Evolutionary conservation across 805 yeast genomes (phyloP), one percentile per base, ranked within the genome.

Genomic region (Yamadazyma nakazawae): DNA sequence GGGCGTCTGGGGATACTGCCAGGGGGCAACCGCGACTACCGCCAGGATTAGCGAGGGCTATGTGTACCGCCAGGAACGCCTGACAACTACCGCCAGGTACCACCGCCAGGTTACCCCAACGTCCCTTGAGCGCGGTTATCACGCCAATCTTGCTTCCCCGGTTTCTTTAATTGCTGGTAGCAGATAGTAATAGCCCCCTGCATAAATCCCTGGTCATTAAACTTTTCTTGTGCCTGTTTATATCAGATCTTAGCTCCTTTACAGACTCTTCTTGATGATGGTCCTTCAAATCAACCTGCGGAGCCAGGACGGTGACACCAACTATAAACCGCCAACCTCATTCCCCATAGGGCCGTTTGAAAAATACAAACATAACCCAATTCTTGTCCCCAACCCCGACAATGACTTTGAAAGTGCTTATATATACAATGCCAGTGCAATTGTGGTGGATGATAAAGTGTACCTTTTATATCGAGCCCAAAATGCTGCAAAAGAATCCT

Each of bases 261-360:
- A 28, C 32, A 4, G 7, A 21, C 7, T 21, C 24, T 21, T 34
- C 37, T 4, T 6, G 5, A 64, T 65, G 68, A 49, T 51, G 48
- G 32, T 66, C 19, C 75, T 75, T 2, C 40, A 24, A 0, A 63
- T 70, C 10, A 48, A 48, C 30, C 52, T 46, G 7, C 51, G 57
- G 31, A 60, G 72, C 1, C 48, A 46, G 3, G 64, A 60, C 34
- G 74, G 72, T 2, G 71, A 66, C 47, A 30, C 37, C 13, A 28
- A 63, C 49, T 70, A 70, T 48, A 56, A 45, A 28, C 59, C 72
- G 0, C 76, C 75, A 4, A 54, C 47, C 2, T 51, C 57, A 18
- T 71, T 70, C 55, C 76, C 76, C 9, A 62, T 71, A 41, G 76
- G 76, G 0, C 75, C 75, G 12, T 71, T 71, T 51, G 52, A 53